Evolutionary conservation across 2,329 filamentous ascomycete genomes (phyloP).

Genomic region (Exophiala phaeomuriformis): DNA sequence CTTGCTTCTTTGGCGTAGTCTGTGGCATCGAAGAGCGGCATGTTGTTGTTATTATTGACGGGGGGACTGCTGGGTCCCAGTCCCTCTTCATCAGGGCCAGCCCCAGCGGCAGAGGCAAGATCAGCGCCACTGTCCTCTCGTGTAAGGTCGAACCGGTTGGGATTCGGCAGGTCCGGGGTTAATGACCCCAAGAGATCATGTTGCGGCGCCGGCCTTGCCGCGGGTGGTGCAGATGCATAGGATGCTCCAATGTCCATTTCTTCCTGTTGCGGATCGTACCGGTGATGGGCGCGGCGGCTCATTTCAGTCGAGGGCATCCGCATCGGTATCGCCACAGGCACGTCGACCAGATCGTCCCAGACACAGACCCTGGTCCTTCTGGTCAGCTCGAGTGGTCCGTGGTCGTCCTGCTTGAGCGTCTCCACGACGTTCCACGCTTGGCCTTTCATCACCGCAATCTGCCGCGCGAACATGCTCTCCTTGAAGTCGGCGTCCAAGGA

Average conservation of each 20-base stretch:
- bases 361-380: slow-evolving; percentile 85
- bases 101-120: slow-evolving; percentile 27
- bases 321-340: slow-evolving; percentile 89
- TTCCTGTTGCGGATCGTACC: slow-evolving; percentile 47
- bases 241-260: slow-evolving; percentile 85
- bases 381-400: slow-evolving; percentile 88
- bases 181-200: slow-evolving; percentile 61
- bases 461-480: slow-evolving; percentile 96
- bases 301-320: slow-evolving; percentile 77
- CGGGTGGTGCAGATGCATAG: slow-evolving; percentile 48
- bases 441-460: slow-evolving; percentile 98
- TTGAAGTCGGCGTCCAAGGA: slow-evolving; percentile 92
- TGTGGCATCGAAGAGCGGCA: slow-evolving; percentile 20
- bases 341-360: slow-evolving; percentile 95
- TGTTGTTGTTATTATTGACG: slow-evolving; percentile 31
- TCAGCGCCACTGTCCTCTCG: slow-evolving; percentile 36
- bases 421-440: slow-evolving; percentile 99
- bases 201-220: slow-evolving; percentile 35
- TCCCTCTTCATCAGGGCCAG: slow-evolving; percentile 27
- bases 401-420: slow-evolving; percentile 84
- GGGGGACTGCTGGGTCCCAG: slow-evolving; percentile 32
- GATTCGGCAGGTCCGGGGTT: slow-evolving; percentile 59
- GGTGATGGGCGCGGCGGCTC: slow-evolving; percentile 50
- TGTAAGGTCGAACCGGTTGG: slow-evolving; percentile 65
- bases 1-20: slow-evolving; percentile 27